Evolutionary conservation across 768 basidiomycete species (phyloP), one percentile per base, ranked within the genome.

Genomic region (Termitomyces sp.): DNA sequence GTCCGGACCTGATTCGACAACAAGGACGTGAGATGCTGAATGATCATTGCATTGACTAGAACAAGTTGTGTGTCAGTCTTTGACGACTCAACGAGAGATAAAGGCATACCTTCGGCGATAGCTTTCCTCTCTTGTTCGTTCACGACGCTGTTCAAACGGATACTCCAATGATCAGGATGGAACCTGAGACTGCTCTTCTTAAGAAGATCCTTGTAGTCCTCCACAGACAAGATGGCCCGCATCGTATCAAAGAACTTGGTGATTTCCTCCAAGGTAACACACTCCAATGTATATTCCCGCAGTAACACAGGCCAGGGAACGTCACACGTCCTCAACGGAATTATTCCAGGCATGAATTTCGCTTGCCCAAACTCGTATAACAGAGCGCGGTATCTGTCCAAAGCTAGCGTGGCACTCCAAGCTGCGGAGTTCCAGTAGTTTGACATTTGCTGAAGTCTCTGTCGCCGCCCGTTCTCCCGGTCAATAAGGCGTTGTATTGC

Each of bases 301-400:
- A 86, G 86, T 35, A 92, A 67, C 14, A 86, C 82, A 2, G 91
- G 91, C 90, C 90, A 93, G 0, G 90, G 89, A 30, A 93, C 74
- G 40, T 76, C 77, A 45, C 83, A 79, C 57, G 85, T 83, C 3
- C 76, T 68, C n/a, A 90, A 67, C 3, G 83, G 80, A 14, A 76
- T 69, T 21, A 76, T 74, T 32, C 77, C 75, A 37, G 72, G 60
- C 3, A 78, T 72, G 68, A 85, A 89, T 59, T 79, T 83, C 11
- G 79, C 70, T 16, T 71, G 64, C 67, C 91, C 88, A 64, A 92
- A 92, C 32, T 76, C 74, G 21, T 83, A 84, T 58, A 79, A 74
- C 7, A 88, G 74, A 32, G 68, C 64, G 44, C 73, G 81, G 70
- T 88, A 93, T 28, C 84, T 79, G 61, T 91, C 88, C 28, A 91